Base-by-base conservation (phyloP, 176 grass and related monocot genomes). In the Cenchrus purpureus region DNA sequence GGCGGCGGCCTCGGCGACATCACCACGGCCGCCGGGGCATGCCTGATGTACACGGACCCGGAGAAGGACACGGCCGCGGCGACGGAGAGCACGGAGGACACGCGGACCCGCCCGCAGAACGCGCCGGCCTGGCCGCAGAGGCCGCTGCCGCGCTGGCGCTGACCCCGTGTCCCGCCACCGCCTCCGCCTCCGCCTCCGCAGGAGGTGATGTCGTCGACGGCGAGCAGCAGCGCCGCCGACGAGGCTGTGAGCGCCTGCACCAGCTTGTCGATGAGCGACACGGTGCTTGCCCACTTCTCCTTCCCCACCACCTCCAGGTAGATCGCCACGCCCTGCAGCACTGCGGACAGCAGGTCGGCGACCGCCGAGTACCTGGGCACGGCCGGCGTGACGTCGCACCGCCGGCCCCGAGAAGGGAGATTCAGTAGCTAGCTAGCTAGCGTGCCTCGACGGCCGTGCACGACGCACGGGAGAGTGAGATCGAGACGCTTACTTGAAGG, bases 191-290 rank as follows among this genome's bases (percentile, higher is more conserved):
- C 10, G 11, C 48, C 48, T 31, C 56, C 66, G 31, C 84, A 80
- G 13, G 84, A 86, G 46, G 68, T 86, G 84, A 86, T 73, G 57
- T 86, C 84, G 57, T 73, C 84, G 20, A 86, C 77, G 76, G 77
- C 68, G 31, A 80, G 10, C 19, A 80, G 76, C 46, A 86, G 56
- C 3, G 76, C 12, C 9, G 43, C 29, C 1, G 84, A 86, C 19
- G 84, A 63, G 3, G 76, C 42, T 13, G 76, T 86, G 12, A 86
- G 56, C 55, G 45, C 84, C 84, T 61, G 12, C 9, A 72, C 66
- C 19, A 86, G 44, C 55, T 86, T 79, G 83, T 85, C 74, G 65
- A 85, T 51, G 53, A 85, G 44, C 65, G 70, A 65, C 8, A 79
- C 56, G 12, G 6, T 0, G 66, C 12, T 79, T 19, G 76, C 55